These are phyloP conservation scores for Metarhizium guizhouense DNA, from an alignment of 2,329 filamentous ascomycete genomes.

Conservation along the genomic window DNA sequence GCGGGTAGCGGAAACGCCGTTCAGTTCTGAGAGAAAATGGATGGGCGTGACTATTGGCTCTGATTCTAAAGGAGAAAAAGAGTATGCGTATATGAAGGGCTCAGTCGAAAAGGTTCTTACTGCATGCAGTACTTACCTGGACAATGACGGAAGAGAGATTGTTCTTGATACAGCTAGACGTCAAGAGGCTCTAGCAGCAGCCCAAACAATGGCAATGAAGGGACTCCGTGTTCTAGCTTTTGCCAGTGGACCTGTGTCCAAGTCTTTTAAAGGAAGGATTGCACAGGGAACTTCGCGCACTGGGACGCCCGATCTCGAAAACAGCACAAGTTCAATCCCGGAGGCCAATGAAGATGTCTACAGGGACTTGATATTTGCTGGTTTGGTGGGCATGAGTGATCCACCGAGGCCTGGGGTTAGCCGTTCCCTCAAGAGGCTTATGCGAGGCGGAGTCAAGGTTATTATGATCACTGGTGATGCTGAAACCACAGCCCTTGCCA, in stretches of 20 bases:
- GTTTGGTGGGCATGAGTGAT: conserved; percentile 94
- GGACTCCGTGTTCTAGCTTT: conserved; percentile 88
- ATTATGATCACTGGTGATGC: conserved; percentile 99
- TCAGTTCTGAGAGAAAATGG: conserved; percentile 97
- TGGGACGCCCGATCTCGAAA: conserved; percentile 39
- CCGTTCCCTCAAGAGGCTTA: conserved; percentile 77
- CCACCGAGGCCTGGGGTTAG: conserved; percentile 86
- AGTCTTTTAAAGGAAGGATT: conserved; percentile 33
- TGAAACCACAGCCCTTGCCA: conserved; percentile 87
- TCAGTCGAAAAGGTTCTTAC: conserved; percentile 80
- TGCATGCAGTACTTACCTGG: conserved; percentile 85
- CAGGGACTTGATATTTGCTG: conserved; percentile 77
- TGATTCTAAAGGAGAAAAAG: conserved; percentile 51
- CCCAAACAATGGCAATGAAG: conserved; percentile 78
- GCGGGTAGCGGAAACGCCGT: conserved; percentile 78
- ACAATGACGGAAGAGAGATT: conserved; percentile 76
- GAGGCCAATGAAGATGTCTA: conserved; percentile 63
- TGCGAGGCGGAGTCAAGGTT: conserved; percentile 90
- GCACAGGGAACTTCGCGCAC: conserved; percentile 33
- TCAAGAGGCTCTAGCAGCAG: conserved; percentile 67
- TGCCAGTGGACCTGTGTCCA: conserved; percentile 67
- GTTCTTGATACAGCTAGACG: conserved; percentile 69
- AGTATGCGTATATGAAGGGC: conserved; percentile 92
- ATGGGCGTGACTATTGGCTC: conserved; percentile 87
- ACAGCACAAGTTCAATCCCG: conserved; percentile 27